Conservation (phyloP, 108 stramenopile genomes). For the Cyclotella distinguenda region DNA sequence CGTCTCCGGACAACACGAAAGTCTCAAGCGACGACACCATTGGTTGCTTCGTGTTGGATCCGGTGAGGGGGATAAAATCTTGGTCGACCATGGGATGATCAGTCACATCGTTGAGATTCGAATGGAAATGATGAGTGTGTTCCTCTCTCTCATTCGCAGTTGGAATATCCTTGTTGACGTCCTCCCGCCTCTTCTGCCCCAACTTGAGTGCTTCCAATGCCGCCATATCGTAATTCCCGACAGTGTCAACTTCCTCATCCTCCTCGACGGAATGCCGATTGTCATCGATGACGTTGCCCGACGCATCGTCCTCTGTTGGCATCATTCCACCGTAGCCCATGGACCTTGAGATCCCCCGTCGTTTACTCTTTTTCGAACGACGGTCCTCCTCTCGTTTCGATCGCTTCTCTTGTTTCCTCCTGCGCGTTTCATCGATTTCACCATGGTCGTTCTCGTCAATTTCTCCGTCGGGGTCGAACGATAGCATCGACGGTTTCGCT, state of each 20-base stretch:
- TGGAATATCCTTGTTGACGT: not conserved
- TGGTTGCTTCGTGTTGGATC: not conserved
- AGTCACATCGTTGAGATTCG: not conserved
- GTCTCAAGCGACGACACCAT: slow-evolving; percentile 2
- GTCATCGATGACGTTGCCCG: not conserved
- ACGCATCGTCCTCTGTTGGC: not conserved
- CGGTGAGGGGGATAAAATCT: slow-evolving; percentile 30
- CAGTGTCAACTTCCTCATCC: slow-evolving; percentile 3
- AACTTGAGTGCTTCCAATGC: slow-evolving; percentile 56
- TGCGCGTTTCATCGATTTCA: not conserved
- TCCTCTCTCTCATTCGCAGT: not conserved
- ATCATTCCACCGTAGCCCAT: slow-evolving; percentile 28
- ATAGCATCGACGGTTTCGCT: slow-evolving; percentile 28
- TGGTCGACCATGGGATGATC: not conserved
- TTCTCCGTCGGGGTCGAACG: slow-evolving; percentile 38
- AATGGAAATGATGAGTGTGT: not conserved
- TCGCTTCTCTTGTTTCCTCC: slow-evolving; percentile 40
- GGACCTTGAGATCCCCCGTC: slow-evolving; percentile 1
- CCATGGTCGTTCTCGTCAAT: slow-evolving; percentile 9
- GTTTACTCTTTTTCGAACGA: not conserved
- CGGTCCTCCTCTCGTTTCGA: slow-evolving; percentile 12
- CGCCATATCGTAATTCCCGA: slow-evolving; percentile 51
- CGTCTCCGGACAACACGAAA: slow-evolving; percentile 42
- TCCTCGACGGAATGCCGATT: not conserved
- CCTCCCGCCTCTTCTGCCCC: slow-evolving; percentile 47